Conservation (phyloP, 768 basidiomycete species). For the Lyophyllum atratum region DNA sequence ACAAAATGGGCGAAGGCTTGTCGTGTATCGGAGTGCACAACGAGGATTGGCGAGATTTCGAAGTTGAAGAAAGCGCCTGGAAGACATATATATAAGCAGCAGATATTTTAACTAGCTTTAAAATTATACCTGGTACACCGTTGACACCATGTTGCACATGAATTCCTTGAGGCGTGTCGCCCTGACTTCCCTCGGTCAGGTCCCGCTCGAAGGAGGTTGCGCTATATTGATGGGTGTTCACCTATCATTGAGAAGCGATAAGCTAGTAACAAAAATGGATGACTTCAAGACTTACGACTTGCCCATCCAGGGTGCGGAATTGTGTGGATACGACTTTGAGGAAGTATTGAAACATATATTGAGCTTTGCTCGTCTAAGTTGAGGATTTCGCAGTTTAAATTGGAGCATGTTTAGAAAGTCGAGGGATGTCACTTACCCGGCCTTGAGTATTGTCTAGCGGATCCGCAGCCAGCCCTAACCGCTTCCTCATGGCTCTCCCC, state of each 20-base stretch:
- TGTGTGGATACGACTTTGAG: slow-evolving; percentile 97
- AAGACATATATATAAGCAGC: background rate
- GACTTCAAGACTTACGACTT: slow-evolving; percentile 45
- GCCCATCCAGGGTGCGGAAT: slow-evolving; percentile 81
- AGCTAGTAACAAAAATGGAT: background rate
- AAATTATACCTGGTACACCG: slow-evolving; percentile 62
- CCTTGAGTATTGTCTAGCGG: slow-evolving; percentile 74
- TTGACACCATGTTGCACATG: slow-evolving; percentile 72
- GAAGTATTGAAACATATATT: slow-evolving; percentile 99
- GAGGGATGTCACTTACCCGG: slow-evolving; percentile 42
- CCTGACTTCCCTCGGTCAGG: slow-evolving; percentile 59
- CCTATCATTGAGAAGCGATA: slow-evolving; percentile 35
- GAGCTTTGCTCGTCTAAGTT: slow-evolving; percentile 66
- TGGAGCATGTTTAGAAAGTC: background rate
- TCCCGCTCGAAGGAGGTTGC: slow-evolving; percentile 97
- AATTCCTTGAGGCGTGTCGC: slow-evolving; percentile 62
- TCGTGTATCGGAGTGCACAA: slow-evolving; percentile 86
- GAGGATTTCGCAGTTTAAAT: background rate
- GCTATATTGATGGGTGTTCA: slow-evolving; percentile 94
- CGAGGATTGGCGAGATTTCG: slow-evolving; percentile 95
- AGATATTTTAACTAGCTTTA: background rate
- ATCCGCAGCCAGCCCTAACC: slow-evolving; percentile 71
- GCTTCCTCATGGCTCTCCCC: slow-evolving; percentile 64
- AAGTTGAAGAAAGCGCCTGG: slow-evolving; percentile 89
- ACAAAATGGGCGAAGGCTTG: slow-evolving; percentile 98